phyloP scores from a whole-genome alignment of 345 rosid species.

The Ricinus communis region DNA sequence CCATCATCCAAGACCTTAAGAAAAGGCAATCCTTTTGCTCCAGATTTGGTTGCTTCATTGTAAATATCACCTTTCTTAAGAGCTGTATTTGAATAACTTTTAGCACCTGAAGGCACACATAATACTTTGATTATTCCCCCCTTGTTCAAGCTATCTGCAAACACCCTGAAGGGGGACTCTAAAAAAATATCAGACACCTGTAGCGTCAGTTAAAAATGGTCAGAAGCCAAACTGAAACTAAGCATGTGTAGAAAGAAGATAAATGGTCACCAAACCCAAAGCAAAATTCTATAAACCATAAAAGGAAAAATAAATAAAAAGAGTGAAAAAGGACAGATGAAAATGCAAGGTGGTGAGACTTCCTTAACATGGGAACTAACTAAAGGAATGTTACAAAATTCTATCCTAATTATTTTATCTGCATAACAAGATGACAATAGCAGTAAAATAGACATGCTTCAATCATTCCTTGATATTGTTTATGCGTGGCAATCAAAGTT shows the following conservation, averaged over 20 bases:
- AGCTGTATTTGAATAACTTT: constrained; percentile 74
- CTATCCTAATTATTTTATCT: not conserved
- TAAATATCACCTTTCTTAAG: constrained; percentile 92
- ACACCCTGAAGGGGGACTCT: constrained; percentile 75
- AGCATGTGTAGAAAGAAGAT: no score
- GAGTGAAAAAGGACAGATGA: no score
- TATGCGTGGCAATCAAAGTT: not conserved
- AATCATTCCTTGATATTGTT: not conserved
- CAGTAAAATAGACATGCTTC: not conserved
- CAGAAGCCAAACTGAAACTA: no score
- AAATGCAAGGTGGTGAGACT: not conserved
- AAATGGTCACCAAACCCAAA: no score
- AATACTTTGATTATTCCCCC: constrained; percentile 77
- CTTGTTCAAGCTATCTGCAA: constrained; percentile 60
- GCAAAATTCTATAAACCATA: no score
- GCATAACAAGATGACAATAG: not conserved
- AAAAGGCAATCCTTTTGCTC: constrained; percentile 95
- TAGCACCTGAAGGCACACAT: constrained; percentile 77
- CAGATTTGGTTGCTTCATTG: constrained; percentile 83
- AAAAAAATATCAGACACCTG: constrained; percentile 82
- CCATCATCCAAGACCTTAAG: constrained; percentile 88
- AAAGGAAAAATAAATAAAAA: no score
- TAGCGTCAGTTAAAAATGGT: constrained; percentile 19
- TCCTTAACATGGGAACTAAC: not conserved
- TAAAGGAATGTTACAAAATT: not conserved